Conservation (phyloP, 2,329 filamentous ascomycete species). For the Ophiocordyceps camponoti-rufipedis region DNA sequence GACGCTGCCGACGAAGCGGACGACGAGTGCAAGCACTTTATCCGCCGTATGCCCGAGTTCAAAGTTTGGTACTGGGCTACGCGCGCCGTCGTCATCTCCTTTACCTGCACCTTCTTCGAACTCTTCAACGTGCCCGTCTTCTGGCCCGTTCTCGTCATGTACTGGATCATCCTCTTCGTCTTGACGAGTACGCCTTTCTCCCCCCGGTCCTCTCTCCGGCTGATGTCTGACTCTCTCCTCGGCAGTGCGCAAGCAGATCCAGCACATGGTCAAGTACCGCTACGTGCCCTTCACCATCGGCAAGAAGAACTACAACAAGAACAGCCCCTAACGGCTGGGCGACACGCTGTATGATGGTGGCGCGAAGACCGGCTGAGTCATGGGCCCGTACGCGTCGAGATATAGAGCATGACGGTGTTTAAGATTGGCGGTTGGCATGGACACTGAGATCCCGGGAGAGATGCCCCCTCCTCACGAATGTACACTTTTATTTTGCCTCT, state of each 20-base stretch:
- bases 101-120: slow-evolving; percentile 80
- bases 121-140: slow-evolving; percentile 96
- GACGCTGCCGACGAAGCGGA: slow-evolving; percentile 85
- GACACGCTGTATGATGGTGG: too few species aligned
- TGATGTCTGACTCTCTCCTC: background rate
- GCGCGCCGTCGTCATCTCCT: slow-evolving; percentile 64
- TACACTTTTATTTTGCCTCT: background rate
- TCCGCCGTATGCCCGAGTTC: slow-evolving; percentile 90
- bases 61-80: slow-evolving; percentile 99
- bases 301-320: slow-evolving; percentile 64
- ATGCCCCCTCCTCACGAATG: background rate
- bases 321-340: slow-evolving; percentile 22
- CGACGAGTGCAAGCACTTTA: slow-evolving; percentile 95
- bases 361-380: too few species aligned
- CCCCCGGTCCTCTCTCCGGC: background rate
- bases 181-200: slow-evolving; percentile 60
- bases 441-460: background rate
- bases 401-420: background rate
- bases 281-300: slow-evolving; percentile 89
- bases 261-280: slow-evolving; percentile 99
- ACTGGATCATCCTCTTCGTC: slow-evolving; percentile 94
- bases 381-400: background rate
- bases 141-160: slow-evolving; percentile 96
- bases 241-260: slow-evolving; percentile 92
- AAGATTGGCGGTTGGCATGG: background rate